Percentiles rank a stretch among this genome's conserved stretches.
These are phyloP conservation scores for Pseudomassariella vexata DNA, from an alignment of 2,329 filamentous ascomycete species.

Conservation along the genomic window DNA sequence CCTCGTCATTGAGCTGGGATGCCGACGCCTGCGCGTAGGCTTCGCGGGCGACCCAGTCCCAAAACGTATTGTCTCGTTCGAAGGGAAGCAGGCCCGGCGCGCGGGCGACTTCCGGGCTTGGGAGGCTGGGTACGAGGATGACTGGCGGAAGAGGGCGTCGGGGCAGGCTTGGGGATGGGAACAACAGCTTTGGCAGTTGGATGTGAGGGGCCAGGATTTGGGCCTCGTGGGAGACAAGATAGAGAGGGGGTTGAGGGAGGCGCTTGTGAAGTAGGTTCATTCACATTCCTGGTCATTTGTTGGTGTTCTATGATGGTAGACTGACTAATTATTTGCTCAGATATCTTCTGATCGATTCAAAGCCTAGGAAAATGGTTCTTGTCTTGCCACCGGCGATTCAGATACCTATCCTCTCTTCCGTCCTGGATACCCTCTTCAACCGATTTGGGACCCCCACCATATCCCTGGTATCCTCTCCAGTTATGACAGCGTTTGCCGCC, in stretches of 20 bases:
- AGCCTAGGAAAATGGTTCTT: conserved; percentile 67
- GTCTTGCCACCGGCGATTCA: conserved; percentile 74
- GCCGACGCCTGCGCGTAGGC: conserved; percentile 72
- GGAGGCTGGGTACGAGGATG: conserved; percentile 45
- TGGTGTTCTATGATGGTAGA: too few relatives aligned
- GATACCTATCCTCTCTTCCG: conserved; percentile 67
- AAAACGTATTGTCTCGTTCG: conserved; percentile 65
- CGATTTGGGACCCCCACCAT: conserved; percentile 75
- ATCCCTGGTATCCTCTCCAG: conserved; percentile 71
- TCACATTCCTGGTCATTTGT: conserved; percentile 24
- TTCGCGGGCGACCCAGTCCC: conserved; percentile 80
- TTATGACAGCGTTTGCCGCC: conserved; percentile 70
- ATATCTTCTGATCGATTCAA: conserved; percentile 65
- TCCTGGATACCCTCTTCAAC: conserved; percentile 73
- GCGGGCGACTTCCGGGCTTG: conserved; percentile 77
- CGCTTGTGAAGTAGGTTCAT: conserved; percentile 75
- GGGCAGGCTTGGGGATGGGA: conserved; percentile 55
- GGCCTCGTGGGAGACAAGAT: conserved; percentile 81
- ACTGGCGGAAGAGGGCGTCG: conserved; percentile 39
- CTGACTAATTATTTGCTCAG: conserved; percentile 28
- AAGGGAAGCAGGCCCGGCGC: conserved; percentile 69
- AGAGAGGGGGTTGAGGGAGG: conserved; percentile 74
- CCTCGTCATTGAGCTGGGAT: conserved; percentile 76
- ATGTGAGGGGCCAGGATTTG: conserved; percentile 68
- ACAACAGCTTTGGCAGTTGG: conserved; percentile 72